These are phyloP conservation scores for Sarocladium strictum DNA, from an alignment of 2,329 filamentous ascomycete species.

Conservation along the genomic window DNA sequence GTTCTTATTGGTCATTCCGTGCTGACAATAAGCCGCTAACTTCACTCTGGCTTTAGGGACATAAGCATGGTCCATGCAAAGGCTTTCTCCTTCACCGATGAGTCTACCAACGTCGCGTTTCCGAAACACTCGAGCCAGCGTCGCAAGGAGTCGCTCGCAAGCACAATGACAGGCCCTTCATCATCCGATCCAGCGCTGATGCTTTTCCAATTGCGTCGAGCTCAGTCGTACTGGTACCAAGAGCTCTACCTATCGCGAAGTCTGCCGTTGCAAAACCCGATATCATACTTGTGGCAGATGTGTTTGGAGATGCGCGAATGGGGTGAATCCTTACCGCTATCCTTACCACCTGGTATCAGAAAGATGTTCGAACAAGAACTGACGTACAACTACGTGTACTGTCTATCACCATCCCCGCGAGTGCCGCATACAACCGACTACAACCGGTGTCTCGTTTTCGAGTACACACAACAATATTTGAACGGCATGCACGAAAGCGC, in stretches of 20 bases:
- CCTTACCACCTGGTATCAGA: conserved; percentile 58
- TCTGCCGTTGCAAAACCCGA: conserved; percentile 60
- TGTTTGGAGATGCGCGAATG: conserved; percentile 74
- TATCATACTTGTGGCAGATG: conserved; percentile 68
- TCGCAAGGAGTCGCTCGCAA: conserved; percentile 33
- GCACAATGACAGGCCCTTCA: conserved; percentile 37
- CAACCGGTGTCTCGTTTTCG: conserved; percentile 75
- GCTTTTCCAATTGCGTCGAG: conserved; percentile 75
- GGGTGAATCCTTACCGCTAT: conserved; percentile 68
- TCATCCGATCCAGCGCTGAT: conserved; percentile 66
- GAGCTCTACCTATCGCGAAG: conserved; percentile 69
- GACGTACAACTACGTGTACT: conserved; percentile 86
- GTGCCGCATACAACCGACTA: conserved; percentile 70
- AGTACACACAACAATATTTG: conserved; percentile 79
- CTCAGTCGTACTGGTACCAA: conserved; percentile 87
- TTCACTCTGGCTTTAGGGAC: conserved; percentile 59
- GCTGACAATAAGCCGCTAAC: too few relatives aligned
- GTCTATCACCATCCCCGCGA: conserved; percentile 72
- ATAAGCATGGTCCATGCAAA: conserved; percentile 84
- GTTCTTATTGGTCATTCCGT: too few relatives aligned
- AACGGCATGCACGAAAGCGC: conserved; percentile 66
- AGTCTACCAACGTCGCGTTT: conserved; percentile 75
- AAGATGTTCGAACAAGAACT: conserved; percentile 82
- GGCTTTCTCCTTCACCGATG: conserved; percentile 90
- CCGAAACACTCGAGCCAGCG: conserved; percentile 48